Evolutionary conservation across 2,329 filamentous ascomycete species (phyloP), one percentile per base, ranked within the genome.

Genomic region (Diaporthe sp.): DNA sequence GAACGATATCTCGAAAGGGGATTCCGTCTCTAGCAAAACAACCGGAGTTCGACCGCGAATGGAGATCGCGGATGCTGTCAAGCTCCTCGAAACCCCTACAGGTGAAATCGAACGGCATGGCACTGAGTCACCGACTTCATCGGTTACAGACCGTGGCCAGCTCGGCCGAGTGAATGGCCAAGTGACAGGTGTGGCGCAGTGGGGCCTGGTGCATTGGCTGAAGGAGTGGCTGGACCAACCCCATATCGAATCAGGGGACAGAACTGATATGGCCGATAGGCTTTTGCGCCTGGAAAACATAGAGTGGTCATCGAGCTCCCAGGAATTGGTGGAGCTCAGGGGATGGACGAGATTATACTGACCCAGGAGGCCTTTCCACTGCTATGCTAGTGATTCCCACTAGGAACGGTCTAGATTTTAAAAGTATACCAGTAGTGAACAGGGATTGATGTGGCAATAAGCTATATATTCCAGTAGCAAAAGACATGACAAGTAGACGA

Each of bases 131-230:
- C 34, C 8, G 10, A 37, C 1, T 37, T 10, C 8, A 37, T 10
- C 9, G 34, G 34, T 10, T 13, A 39, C 10, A 39, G 37, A 39
- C 37, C 10, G 9, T 10, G 9, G 2, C 37, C 37, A 31, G 31
- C 31, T 31, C 6, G 34, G 22, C 4, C 34, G 22, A 60, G 4
- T 39, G 2, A 3, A 19, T 4, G 17, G 15, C 0, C 22, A n/a
- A 4, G 31, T 4, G 9, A 2, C 19, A n/a, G 37, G 3, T 39
- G 10, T 1, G 5, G 3, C 8, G 15, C 22, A 25, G 0, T 6
- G 6, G 4, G 31, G 4, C 31, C 31, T 5, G 4, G 31, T 31
- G 31, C 4, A 31, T 31, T 31, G 31, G 31, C 19, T 44, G 1
- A 28, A 6, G 34, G 39, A 28, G n/a, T 44, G 37, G 60, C 8